These are phyloP conservation scores for Leptographium procerum DNA, from an alignment of 2,329 filamentous ascomycete species.

Conservation along the genomic window DNA sequence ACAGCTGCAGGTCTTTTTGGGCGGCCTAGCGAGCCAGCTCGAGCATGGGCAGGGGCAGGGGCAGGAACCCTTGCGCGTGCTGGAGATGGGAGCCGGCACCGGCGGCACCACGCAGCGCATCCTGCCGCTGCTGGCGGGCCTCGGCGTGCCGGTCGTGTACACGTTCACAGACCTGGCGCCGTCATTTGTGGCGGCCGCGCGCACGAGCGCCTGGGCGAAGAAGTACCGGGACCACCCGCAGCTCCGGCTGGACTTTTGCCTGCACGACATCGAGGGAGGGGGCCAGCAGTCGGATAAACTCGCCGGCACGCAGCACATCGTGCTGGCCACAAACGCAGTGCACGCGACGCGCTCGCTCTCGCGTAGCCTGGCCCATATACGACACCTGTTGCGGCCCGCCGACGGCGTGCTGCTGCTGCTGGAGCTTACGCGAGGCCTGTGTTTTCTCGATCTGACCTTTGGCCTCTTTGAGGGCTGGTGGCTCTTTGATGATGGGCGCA, in stretches of 20 bases:
- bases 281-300: background rate
- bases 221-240: background rate
- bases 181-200: background rate
- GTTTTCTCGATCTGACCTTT: background rate
- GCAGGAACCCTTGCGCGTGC: background rate
- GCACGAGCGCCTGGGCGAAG: background rate
- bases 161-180: background rate
- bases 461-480: background rate
- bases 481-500: background rate
- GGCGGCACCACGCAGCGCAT: background rate
- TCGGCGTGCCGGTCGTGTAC: background rate
- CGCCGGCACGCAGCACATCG: background rate
- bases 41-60: background rate
- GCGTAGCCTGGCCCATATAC: background rate
- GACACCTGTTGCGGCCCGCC: too few species aligned
- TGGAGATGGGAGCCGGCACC: background rate
- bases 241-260: background rate
- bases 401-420: background rate
- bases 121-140: background rate
- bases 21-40: background rate
- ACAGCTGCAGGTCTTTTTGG: background rate
- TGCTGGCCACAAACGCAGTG: background rate
- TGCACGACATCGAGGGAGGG: background rate
- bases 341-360: background rate
- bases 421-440: background rate